Percentiles rank a stretch among this genome's conserved stretches.
Evolutionary conservation across 1,284 basidiomycete genomes (phyloP).

Genomic region (Schizopora paradoxa): DNA sequence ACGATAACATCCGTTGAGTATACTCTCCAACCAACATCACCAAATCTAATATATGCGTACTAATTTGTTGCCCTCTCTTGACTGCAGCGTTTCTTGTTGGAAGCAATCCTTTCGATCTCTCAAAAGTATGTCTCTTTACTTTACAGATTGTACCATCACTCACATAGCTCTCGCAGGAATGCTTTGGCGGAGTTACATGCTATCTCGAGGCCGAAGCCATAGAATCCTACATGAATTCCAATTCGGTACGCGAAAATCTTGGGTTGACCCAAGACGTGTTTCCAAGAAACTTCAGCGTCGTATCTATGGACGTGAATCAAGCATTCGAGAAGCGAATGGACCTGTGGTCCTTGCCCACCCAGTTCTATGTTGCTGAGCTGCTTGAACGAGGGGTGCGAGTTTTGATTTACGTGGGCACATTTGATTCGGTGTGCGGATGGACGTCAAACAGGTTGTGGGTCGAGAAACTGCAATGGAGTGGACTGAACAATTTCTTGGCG

Average conservation of each 20-base stretch:
- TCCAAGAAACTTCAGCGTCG: conserved; percentile 51
- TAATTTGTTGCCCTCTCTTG: too few species aligned
- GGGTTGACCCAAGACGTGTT: too few species aligned
- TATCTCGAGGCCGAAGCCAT: too few species aligned
- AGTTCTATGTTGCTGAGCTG: conserved; percentile 63
- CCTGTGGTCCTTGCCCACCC: conserved; percentile 53
- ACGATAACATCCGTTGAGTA: conserved; percentile 41
- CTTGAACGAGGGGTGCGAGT: conserved; percentile 69
- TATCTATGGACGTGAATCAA: conserved; percentile 45
- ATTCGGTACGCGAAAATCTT: too few species aligned
- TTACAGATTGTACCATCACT: too few species aligned
- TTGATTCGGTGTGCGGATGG: conserved; percentile 80
- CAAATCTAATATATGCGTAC: too few species aligned
- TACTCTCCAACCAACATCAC: conserved; percentile 13
- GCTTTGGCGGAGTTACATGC: too few species aligned
- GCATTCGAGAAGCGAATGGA: conserved; percentile 51
- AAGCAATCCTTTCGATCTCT: too few species aligned
- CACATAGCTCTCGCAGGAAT: too few species aligned
- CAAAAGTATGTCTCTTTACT: too few species aligned
- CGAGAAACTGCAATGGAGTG: conserved; percentile 68
- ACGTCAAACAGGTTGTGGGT: conserved; percentile 72
- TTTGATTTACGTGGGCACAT: conserved; percentile 72
- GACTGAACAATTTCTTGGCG: conserved; percentile 45
- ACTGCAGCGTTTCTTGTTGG: too few species aligned
- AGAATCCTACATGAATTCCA: too few species aligned